Evolutionary conservation across 768 basidiomycete genomes (phyloP).

Genomic region (Solioccasus polychromus): DNA sequence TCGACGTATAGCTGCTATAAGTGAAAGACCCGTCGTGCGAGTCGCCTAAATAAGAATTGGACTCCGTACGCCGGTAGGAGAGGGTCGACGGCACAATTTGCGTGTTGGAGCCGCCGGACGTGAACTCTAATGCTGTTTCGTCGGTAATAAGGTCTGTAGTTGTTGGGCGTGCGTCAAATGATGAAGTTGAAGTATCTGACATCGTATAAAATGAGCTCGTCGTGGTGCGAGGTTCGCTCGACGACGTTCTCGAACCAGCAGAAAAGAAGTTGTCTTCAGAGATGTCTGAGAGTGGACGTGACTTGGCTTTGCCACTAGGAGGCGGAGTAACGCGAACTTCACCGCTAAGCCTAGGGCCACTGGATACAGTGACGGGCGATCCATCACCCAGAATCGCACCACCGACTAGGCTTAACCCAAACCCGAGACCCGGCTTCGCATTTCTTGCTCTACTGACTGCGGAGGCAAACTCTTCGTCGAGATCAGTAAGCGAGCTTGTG

Average conservation of each 20-base stretch:
- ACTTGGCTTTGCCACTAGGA: constrained; percentile 36
- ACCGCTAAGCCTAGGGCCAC: constrained; percentile 49
- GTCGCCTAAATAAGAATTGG: constrained; percentile 55
- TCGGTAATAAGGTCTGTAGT: constrained; percentile 35
- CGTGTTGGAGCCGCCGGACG: constrained; percentile 40
- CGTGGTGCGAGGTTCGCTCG: constrained; percentile 28
- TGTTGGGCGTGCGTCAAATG: constrained; percentile 27
- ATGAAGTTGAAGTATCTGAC: constrained; percentile 30
- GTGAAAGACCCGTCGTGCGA: constrained; percentile 43
- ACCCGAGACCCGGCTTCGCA: constrained; percentile 40
- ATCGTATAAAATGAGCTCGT: constrained; percentile 36
- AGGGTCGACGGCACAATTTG: constrained; percentile 49
- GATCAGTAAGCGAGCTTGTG: constrained; percentile 74
- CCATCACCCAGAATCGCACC: constrained; percentile 45
- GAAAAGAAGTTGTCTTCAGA: constrained; percentile 50
- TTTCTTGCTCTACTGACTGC: constrained; percentile 42
- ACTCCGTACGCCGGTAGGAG: constrained; percentile 49
- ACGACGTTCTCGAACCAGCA: constrained; percentile 34
- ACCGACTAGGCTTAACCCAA: constrained; percentile 43
- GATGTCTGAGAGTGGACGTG: constrained; percentile 28
- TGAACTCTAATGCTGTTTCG: constrained; percentile 37
- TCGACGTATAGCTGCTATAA: constrained; percentile 33
- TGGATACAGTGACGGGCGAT: constrained; percentile 71
- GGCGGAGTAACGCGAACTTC: constrained; percentile 46
- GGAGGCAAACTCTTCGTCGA: constrained; percentile 58